Evolutionary conservation across 805 yeast species (phyloP), one percentile per base, ranked within the genome.

Genomic region (Maudiozyma barnettii): DNA sequence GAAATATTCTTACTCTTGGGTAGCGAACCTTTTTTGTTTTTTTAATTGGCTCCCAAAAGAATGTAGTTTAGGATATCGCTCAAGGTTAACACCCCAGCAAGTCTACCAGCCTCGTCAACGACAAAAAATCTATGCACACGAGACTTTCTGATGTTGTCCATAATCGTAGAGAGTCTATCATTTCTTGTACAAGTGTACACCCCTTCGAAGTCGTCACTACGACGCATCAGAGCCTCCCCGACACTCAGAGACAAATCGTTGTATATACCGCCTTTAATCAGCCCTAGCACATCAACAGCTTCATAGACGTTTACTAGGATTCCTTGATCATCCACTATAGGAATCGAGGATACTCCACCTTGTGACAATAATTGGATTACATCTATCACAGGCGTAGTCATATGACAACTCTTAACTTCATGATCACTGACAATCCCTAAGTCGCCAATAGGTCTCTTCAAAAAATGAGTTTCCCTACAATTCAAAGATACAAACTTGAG

Each of bases 131-230:
- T 76, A 64, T 93, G 97, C 51, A 93, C 75, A 55, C 98, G 77
- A 31, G 95, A 82, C 56, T 89, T 84, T 58, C 97, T 78, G 50
- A 93, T 88, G 33, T 95, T 90, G 63, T 90, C 96, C 81, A 93
- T 76, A 48, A 93, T 84, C 14, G 95, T 87, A 51, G 91, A 83
- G 49, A 93, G 70, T 52, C 90, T 76, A 64, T 93, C 99, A 55
- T 81, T 76, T 54, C 81, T 74, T 0, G 97, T 87, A 67, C 99
- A 93, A 0, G 98, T 93, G 67, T 89, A 87, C 13, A 93, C 98
- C 49, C 99, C 99, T 66, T 93, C 98, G 58, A 91, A 93, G 63
- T 93, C 97, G 56, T 90, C 96, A 4, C 95, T 82, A 51, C 69
- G 62, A 66, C 95, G 80, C 80, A 93, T 79, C 45, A 93, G 71